Evolutionary conservation across 108 stramenopile species (phyloP).

Genomic region (Cylindrotheca fusiformis): DNA sequence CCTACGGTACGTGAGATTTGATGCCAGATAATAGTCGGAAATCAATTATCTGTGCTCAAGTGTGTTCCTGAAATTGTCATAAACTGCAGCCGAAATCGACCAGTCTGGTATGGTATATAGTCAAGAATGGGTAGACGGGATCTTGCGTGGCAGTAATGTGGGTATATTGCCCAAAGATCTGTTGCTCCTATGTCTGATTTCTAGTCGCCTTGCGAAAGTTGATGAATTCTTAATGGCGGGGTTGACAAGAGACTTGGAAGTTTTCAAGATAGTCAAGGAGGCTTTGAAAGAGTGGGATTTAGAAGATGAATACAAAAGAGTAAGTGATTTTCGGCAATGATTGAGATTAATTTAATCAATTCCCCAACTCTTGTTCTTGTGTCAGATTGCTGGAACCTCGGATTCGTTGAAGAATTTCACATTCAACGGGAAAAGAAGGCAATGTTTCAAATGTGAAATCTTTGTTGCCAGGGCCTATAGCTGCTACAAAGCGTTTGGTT

Average conservation of each 20-base stretch:
- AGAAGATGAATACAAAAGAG: slow-evolving; percentile 8
- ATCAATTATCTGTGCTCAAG: slow-evolving; percentile 1
- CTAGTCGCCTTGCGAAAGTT: slow-evolving; percentile 30
- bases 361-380: neutral
- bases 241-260: slow-evolving; percentile 23
- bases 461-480: slow-evolving; percentile 28
- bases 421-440: slow-evolving; percentile 19
- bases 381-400: neutral
- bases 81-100: slow-evolving; percentile 15
- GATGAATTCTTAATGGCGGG: slow-evolving; percentile 18
- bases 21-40: neutral
- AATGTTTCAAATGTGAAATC: slow-evolving; percentile 34
- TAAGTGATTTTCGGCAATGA: neutral
- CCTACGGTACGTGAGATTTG: slow-evolving; percentile 12
- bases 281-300: slow-evolving; percentile 24
- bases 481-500: slow-evolving; percentile 20
- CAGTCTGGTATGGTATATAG: slow-evolving; percentile 38
- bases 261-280: slow-evolving; percentile 16
- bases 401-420: slow-evolving; percentile 14
- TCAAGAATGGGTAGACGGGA: slow-evolving; percentile 31
- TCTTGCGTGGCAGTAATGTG: slow-evolving; percentile 27
- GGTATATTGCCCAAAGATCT: slow-evolving; percentile 27
- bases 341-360: neutral
- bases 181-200: slow-evolving; percentile 21
- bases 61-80: neutral